Conservation (phyloP, 139 green algal species). For the Edaphochlamys debaryana region DNA sequence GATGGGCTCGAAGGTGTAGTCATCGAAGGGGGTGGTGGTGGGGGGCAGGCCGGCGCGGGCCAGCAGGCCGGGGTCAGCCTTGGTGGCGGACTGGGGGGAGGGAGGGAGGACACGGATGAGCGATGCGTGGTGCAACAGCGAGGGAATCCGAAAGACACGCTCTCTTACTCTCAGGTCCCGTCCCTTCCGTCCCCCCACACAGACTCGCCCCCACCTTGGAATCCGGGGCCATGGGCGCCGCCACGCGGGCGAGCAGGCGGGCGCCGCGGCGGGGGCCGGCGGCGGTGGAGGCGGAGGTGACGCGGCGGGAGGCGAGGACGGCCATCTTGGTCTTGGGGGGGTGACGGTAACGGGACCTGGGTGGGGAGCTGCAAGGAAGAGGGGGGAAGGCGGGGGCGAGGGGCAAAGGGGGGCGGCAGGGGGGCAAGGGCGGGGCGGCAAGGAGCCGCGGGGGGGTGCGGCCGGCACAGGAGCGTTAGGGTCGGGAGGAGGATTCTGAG, state of each 20-base stretch:
- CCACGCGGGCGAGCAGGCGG: slow-evolving; percentile 32
- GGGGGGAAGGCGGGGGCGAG: background rate
- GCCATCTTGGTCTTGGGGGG: background rate
- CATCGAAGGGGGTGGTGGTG: slow-evolving; percentile 67
- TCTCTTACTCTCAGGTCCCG: no score
- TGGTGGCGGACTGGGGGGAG: background rate
- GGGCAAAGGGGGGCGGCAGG: background rate
- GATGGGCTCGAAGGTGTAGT: slow-evolving; percentile 82
- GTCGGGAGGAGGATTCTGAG: no score
- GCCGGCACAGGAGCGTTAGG: no score
- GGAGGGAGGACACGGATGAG: no score
- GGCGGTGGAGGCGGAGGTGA: background rate
- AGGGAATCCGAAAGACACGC: no score
- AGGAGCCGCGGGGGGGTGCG: no score
- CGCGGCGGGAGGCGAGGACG: background rate
- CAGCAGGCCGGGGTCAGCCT: background rate
- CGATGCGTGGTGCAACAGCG: no score
- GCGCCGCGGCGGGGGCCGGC: background rate
- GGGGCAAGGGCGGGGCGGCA: no score
- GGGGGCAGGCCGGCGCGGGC: slow-evolving; percentile 16
- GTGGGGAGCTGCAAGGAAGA: background rate
- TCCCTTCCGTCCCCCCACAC: no score
- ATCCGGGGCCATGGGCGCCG: slow-evolving; percentile 16
- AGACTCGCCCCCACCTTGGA: no score
- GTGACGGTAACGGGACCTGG: background rate